Percentiles rank a stretch among this genome's conserved stretches.
These are phyloP conservation scores for Parathielavia hyrcaniae DNA, from an alignment of 495 filamentous ascomycete species.

Conservation along the genomic window DNA sequence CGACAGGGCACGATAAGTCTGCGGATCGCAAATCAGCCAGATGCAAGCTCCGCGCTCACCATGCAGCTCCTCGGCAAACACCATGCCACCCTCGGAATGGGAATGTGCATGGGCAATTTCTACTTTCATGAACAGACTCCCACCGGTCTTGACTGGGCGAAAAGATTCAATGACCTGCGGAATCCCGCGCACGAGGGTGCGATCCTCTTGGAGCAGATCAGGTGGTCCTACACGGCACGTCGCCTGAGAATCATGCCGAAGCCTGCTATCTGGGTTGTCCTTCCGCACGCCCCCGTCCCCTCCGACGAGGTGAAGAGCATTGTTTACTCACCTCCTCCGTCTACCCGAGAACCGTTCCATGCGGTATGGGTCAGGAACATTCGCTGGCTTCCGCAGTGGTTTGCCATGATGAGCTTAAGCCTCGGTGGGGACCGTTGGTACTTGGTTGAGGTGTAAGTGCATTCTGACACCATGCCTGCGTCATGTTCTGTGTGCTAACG, in stretches of 20 bases:
- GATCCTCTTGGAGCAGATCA: constrained; percentile 48
- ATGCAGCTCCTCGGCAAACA: constrained; percentile 59
- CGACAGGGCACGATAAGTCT: constrained; percentile 50
- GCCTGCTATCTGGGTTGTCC: constrained; percentile 55
- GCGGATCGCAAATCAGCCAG: constrained; percentile 51
- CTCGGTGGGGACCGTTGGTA: constrained; percentile 73
- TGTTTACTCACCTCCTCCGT: constrained; percentile 41
- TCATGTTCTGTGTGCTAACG: constrained; percentile 15
- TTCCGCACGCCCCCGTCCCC: constrained; percentile 46
- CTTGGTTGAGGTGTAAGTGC: constrained; percentile 56
- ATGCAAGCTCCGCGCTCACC: constrained; percentile 58
- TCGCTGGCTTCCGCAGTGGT: constrained; percentile 61
- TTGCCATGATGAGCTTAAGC: constrained; percentile 60
- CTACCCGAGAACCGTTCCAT: constrained; percentile 46
- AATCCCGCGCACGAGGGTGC: constrained; percentile 52
- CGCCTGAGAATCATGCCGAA: constrained; percentile 56
- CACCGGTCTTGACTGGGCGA: constrained; percentile 21
- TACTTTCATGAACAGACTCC: constrained; percentile 7
- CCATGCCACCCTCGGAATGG: constrained; percentile 56
- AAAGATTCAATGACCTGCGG: constrained; percentile 46
- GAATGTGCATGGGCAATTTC: constrained; percentile 59
- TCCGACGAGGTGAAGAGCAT: constrained; percentile 53
- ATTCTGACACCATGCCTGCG: neutral
- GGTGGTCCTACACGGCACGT: constrained; percentile 53
- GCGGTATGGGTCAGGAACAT: constrained; percentile 58